These are phyloP conservation scores for Polygonum maritimum DNA, from an alignment of 148 eudicot genomes.

Conservation along the genomic window DNA sequence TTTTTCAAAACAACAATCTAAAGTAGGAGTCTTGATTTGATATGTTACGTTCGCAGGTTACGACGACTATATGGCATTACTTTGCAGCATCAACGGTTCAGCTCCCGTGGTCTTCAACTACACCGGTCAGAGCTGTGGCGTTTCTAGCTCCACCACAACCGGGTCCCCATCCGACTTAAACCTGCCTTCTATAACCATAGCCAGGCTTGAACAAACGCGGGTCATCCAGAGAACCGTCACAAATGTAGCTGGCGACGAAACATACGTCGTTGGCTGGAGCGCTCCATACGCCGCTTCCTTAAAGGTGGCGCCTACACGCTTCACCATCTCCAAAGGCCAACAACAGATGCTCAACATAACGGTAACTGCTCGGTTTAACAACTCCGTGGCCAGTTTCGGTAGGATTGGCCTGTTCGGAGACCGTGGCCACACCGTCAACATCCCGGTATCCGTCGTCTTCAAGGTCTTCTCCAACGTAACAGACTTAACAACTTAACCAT, in stretches of 20 bases:
- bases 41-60: slow-evolving; percentile 37
- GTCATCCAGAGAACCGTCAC: slow-evolving; percentile 59
- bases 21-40: not conserved
- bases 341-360: slow-evolving; percentile 48
- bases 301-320: slow-evolving; percentile 57
- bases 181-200: slow-evolving; percentile 82
- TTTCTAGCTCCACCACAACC: slow-evolving; percentile 21
- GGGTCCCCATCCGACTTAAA: slow-evolving; percentile 53
- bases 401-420: slow-evolving; percentile 84
- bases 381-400: slow-evolving; percentile 60
- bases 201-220: slow-evolving; percentile 57
- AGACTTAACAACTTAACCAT: not conserved
- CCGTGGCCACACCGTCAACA: slow-evolving; percentile 58
- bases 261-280: slow-evolving; percentile 76
- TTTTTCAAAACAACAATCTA: too few species aligned
- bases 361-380: slow-evolving; percentile 50
- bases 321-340: slow-evolving; percentile 53
- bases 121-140: slow-evolving; percentile 59
- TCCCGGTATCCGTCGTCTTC: slow-evolving; percentile 63
- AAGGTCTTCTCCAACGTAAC: slow-evolving; percentile 42
- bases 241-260: slow-evolving; percentile 58
- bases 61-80: slow-evolving; percentile 63
- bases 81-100: slow-evolving; percentile 91
- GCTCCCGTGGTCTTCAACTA: slow-evolving; percentile 67
- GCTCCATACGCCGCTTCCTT: slow-evolving; percentile 78